Conservation (phyloP, 768 basidiomycete genomes). For the Boletus rex-veris region DNA sequence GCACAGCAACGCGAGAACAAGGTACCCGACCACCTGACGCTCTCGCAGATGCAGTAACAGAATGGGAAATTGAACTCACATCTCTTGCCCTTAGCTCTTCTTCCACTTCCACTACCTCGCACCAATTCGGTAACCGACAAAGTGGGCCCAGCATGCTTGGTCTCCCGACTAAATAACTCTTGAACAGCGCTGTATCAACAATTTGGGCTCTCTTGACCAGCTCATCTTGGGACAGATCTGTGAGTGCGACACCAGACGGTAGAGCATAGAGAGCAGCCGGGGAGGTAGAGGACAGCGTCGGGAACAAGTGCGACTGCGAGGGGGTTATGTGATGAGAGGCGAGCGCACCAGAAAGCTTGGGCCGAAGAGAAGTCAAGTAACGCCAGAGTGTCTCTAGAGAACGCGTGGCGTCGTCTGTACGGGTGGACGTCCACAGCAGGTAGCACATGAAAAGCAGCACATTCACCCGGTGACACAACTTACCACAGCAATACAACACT, state of each 20-base stretch:
- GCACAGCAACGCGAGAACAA: neutral
- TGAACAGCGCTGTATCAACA: constrained; percentile 93
- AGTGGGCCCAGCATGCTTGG: constrained; percentile 81
- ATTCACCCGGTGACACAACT: neutral
- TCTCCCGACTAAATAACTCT: constrained; percentile 80
- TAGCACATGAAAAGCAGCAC: neutral
- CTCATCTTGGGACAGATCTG: constrained; percentile 75
- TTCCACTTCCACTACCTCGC: constrained; percentile 92
- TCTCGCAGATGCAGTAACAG: neutral
- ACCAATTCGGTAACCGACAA: constrained; percentile 94
- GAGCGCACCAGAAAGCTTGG: constrained; percentile 78
- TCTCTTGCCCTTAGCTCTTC: constrained; percentile 75
- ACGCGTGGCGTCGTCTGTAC: constrained; percentile 54
- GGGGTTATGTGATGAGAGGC: constrained; percentile 65
- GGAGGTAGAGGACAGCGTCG: constrained; percentile 68
- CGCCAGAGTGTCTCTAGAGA: constrained; percentile 86
- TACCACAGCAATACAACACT: constrained; percentile 28
- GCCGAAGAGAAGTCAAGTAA: constrained; percentile 87
- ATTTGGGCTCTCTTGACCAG: constrained; percentile 88
- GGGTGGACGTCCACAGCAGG: neutral
- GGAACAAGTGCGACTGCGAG: constrained; percentile 61
- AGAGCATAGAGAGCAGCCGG: constrained; percentile 72
- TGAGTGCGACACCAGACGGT: constrained; percentile 66
- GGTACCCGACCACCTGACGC: neutral
- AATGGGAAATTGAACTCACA: constrained; percentile 40